phyloP scores from a whole-genome alignment of 2,329 filamentous ascomycete species.

The Microcyclospora tardicrescens region DNA sequence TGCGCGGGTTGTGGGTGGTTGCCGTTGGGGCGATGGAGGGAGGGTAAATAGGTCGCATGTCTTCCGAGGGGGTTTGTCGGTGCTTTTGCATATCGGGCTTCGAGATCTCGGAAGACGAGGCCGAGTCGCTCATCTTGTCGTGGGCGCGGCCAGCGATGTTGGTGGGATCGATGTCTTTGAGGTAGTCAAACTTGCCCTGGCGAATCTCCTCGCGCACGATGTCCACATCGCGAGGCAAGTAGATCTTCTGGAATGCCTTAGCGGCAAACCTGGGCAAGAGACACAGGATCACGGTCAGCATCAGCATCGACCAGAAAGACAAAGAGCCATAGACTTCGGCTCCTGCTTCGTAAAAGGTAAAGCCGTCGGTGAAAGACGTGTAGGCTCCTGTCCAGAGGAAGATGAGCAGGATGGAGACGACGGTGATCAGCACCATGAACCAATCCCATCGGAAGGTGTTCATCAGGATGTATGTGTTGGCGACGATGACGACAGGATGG shows the following conservation, averaged over 20 bases:
- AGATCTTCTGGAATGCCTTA: slow-evolving; percentile 87
- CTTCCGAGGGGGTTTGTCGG: slow-evolving; percentile 58
- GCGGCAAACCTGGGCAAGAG: slow-evolving; percentile 75
- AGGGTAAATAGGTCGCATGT: slow-evolving; percentile 83
- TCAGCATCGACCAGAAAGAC: slow-evolving; percentile 74
- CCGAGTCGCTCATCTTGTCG: slow-evolving; percentile 36
- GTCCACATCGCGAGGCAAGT: slow-evolving; percentile 81
- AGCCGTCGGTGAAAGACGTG: slow-evolving; percentile 45
- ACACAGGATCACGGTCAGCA: slow-evolving; percentile 68
- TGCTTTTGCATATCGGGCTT: slow-evolving; percentile 36
- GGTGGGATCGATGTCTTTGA: slow-evolving; percentile 42
- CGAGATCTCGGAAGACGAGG: slow-evolving; percentile 45
- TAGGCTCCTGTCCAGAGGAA: slow-evolving; percentile 96
- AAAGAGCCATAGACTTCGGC: slow-evolving; percentile 66
- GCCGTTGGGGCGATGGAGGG: slow-evolving; percentile 70
- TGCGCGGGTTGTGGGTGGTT: slow-evolving; percentile 65
- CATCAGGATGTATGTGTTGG: slow-evolving; percentile 88
- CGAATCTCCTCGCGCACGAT: slow-evolving; percentile 88
- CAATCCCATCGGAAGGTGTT: slow-evolving; percentile 98
- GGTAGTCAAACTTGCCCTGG: slow-evolving; percentile 67
- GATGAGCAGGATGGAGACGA: slow-evolving; percentile 71
- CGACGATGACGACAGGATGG: slow-evolving; percentile 69
- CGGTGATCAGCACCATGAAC: slow-evolving; percentile 74
- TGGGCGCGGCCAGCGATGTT: slow-evolving; percentile 28
- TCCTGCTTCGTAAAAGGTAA: slow-evolving; percentile 63